Evolutionary conservation across 2,329 filamentous ascomycete species (phyloP), one percentile per base, ranked within the genome.

Genomic region (Nemania sp.): DNA sequence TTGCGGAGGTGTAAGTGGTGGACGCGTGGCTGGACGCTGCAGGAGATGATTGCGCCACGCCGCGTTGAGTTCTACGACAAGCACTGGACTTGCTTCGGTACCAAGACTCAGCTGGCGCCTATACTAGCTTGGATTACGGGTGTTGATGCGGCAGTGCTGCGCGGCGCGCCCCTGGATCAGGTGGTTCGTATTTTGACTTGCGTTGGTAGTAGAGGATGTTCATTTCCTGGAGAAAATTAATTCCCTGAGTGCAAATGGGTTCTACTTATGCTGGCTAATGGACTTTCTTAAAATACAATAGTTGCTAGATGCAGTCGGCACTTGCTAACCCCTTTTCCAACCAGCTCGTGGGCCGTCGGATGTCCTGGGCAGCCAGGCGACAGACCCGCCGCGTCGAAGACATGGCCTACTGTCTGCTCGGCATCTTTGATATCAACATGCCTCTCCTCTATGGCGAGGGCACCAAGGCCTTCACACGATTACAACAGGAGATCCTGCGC

Each of bases 361-460:
- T 68, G 60, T 63, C 60, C 5, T 67, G 65, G 65, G 65, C 64
- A 0, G 52, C 64, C 5, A 54, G 33, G 2, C 54, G 65, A 0
- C 34, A 52, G 19, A 68, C 65, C 2, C 64, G 60, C 2, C 55
- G 61, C 1, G 49, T 56, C 1, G 65, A 68, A 48, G 66, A 67
- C 22, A 57, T 61, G 19, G 65, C 65, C 2, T 68, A 67, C 37
- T 63, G 65, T 19, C 57, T 68, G 1, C 54, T 68, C 1, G 66
- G 66, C 0, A 59, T 68, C 12, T 63, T 66, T 11, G 60, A 62
- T 9, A 60, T 68, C 28, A 64, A 65, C 44, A 64, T 67, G 63
- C 63, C 66, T 0, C 41, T 65, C 3, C 22, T 68, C 2, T 67
- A 68, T 26, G 64, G 64, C 2, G 64, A 67, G 40, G 62, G 62